Evolutionary conservation across 371 early-diverging fungal genomes (phyloP), one percentile per base, ranked within the genome.

Genomic region (Rhizoclosmatium hyalinum): DNA sequence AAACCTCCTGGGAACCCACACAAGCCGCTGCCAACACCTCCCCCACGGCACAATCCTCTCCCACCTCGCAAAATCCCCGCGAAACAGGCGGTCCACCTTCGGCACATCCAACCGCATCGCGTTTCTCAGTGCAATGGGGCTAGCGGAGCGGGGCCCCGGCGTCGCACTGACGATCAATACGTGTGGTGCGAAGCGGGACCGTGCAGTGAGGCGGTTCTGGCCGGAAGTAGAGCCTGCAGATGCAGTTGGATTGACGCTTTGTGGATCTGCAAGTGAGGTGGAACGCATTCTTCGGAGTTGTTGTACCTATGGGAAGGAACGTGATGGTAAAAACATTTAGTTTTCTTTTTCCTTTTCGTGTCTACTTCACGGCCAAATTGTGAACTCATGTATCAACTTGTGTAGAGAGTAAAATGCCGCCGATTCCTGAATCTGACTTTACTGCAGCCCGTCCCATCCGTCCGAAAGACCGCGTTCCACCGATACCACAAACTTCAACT

Each of bases 301-400:
- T 10, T 65, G 65, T 44, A 65, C 45, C 5, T 65, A 42, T 42
- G 65, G 65, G 12, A 65, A 60, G 32, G 32, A 60, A 60, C 8
- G 61, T 0, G 41, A 60, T 12, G 41, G 32, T 60, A 19, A 60
- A 32, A 32, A 32, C 32, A 1, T 32, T 32, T 32, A n/a, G n/a
- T 32, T 32, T 32, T 32, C 1, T 32, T 32, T 32, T 32, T 32
- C 32, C 32, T 32, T 32, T 32, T 32, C 32, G 32, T 32, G 32
- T 32, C 32, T 32, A 32, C 32, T 32, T 32, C 32, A 32, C 32
- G 32, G 32, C 32, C 1, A 32, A 32, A 32, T 32, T 32, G 32
- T 32, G 32, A 32, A 32, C 32, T 32, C 32, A 32, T 32, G 32
- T 32, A 32, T 32, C 32, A 32, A 32, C 32, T 32, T 32, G 32